Base-by-base conservation (phyloP, 2,329 filamentous ascomycete genomes). In the Xylaria sp. region DNA sequence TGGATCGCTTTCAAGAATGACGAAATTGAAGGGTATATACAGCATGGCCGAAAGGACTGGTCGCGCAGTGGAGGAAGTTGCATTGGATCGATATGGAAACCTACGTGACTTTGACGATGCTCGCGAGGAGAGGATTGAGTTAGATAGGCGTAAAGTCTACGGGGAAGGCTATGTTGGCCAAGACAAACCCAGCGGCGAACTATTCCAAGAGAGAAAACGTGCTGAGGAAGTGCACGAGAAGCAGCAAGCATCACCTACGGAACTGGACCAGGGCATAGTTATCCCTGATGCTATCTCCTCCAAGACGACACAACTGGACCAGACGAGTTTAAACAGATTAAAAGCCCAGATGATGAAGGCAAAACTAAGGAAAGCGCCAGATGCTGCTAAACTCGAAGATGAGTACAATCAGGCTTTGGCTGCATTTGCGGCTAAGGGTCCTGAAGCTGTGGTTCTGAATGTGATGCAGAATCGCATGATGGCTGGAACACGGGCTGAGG, bases 341-440 rank as follows among this genome's bases (percentile, higher is more conserved):
- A 94, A 95, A 71, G 96, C 96, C 0, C 92, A 96, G 75, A 90
- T 98, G 84, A 95, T 99, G 91, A 97, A 96, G 77, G 96, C 96
- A 4, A 97, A 96, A 76, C 82, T 99, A 53, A 91, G 90, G 67
- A 90, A 90, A 17, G 89, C 92, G 0, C 87, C 93, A 0, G 89
- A 97, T 71, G 91, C 89, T 1, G 87, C 87, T 1, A 86, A 90
- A 71, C 86, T 99, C 1, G 93, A 99, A 77, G 87, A 87, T 22
- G 90, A 96, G 72, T 99, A 97, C 81, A 92, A 94, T 72, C 84
- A 86, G 38, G 93, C 93, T 0, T 85, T 91, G 17, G 87, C 90
- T 2, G 83, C 85, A 13, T 89, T 88, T 72, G 73, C 82, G 69
- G 71, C 77, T 6, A 87, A 85, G 58, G 86, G 89, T 47, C 84